Evolutionary conservation across 768 basidiomycete genomes (phyloP), one percentile per base, ranked within the genome.

Genomic region (Termitomyces sp.): DNA sequence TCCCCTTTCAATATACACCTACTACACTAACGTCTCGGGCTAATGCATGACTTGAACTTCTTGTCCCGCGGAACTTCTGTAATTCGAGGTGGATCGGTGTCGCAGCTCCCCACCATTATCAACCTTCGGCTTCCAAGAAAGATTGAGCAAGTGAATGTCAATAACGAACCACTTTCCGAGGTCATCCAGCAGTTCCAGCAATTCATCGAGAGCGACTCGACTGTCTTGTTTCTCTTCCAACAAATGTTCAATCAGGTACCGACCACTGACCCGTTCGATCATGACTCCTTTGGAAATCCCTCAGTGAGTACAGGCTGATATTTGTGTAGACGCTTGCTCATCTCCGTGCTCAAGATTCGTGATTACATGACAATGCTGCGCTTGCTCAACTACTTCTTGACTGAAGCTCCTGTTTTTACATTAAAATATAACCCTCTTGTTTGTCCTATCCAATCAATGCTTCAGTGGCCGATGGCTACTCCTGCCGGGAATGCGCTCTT

Each of bases 361-460:
- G 73, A 80, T 63, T 80, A 78, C 62, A 67, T 70, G 58, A 68
- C 71, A 42, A 70, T 81, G 69, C 68, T 80, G 22, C 54, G 53
- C 16, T 66, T 78, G 15, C 69, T 83, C 67, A 75, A 83, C 64
- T 64, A 71, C 51, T 69, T 81, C 66, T 61, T 82, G 51, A 64
- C 63, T 18, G 70, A 73, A 33, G 75, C 81, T 1, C 81, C 81
- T 0, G 58, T 54, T 4, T 83, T 73, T 70, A 73, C 73, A 18
- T 65, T 42, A 9, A 24, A 73, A 51, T 67, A 70, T n/a, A 74
- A 70, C 18, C 64, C 77, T 11, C 75, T 82, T 36, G 79, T 77
- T 13, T 72, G 78, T 31, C 81, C 82, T 11, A 75, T 84, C 66
- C 75, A 78, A 57, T 75, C 76, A 4, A 65, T 82, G 51, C 69